Evolutionary conservation across 176 grass and related monocot genomes (phyloP), one percentile per base, ranked within the genome.

Genomic region (Guadua angustifolia): DNA sequence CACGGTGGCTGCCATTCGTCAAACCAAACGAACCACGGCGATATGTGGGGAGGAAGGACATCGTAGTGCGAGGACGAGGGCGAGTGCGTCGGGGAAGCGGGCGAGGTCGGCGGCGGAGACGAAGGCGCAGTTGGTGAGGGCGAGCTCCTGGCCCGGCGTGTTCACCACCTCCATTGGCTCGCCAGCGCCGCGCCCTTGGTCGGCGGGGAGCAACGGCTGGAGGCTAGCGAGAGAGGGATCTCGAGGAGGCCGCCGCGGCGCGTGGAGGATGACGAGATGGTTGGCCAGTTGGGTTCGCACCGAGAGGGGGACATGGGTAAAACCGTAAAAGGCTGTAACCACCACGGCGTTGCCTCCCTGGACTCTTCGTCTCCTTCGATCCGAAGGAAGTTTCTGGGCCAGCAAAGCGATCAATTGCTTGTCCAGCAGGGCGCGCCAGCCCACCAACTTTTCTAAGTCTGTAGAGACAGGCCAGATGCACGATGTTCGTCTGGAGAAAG

Each of bases 81-180:
- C 86, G 74, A 87, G 57, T 36, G 86, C 44, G 19, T 66, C 33
- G 55, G 71, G 33, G 66, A 91, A 85, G 57, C 78, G 80, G 18
- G 56, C 66, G 39, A 89, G 42, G 76, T 94, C 89, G 32, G 64
- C 44, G 49, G 42, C 5, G 32, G 89, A 84, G 64, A 86, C 85
- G 72, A 89, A 91, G 44, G 86, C 89, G 53, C 76, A 73, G 79
- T 94, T 94, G 29, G 92, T 89, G 64, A 94, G 86, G 17, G 87
- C 86, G 26, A 94, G 86, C 52, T 94, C 92, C 69, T 94, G 76
- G 82, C 25, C 87, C 43, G 89, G 92, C 66, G 86, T 94, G 89
- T 81, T 91, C 86, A 85, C 85, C 68, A 79, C 77, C 77, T 79
- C 62, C 78, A 80, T 68, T 39, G 46, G 62, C 46, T 53, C 3